Base-by-base conservation (phyloP, 2,329 filamentous ascomycete species). In the Fusarium oligoseptatum region DNA sequence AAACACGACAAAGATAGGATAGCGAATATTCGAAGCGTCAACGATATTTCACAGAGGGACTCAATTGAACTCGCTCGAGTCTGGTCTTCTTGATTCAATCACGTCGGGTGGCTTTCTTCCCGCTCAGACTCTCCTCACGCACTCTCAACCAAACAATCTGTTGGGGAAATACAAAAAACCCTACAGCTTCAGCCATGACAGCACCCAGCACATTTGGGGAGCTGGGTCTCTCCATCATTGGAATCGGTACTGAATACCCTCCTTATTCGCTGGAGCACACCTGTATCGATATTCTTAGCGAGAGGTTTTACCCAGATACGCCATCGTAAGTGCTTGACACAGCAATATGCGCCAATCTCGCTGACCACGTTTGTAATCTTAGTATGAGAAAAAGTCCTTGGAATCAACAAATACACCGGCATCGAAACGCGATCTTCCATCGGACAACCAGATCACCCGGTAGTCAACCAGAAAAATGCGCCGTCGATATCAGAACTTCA, bases 311-410 rank as follows among this genome's bases (percentile, higher is more conserved):
- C 77, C 89, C 89, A 39, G 87, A 90, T 6, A 87, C 89, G 1
- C 85, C 88, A 71, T 87, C 90, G 90, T 91, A 84, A 81, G 89
- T 84, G 37, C 66, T 64, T 29, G n/a, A 7, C n/a, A 17, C 15
- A 11, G 2, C 29, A 22, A 39, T 27, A 39, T 60, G 22, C n/a
- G 34, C 3, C 2, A 27, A 15, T 14, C 15, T 36, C 17, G 43
- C 62, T 72, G 8, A 71, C 17, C 36, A 34, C 43, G 12, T 17
- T 27, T 39, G 14, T 17, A 32, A 58, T 43, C 36, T 14, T 50
- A 92, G 90, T 37, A 90, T 92, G 87, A 85, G 85, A 70, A 92
- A 92, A 92, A 78, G 87, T 92, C 29, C 86, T 91, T 64, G 84
- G 86, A 17, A 92, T 92, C 79, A 93, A 92, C 82, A 85, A 87